phyloP scores from a whole-genome alignment of 2,329 filamentous ascomycete genomes.

The Aspergillus novofumigatus region DNA sequence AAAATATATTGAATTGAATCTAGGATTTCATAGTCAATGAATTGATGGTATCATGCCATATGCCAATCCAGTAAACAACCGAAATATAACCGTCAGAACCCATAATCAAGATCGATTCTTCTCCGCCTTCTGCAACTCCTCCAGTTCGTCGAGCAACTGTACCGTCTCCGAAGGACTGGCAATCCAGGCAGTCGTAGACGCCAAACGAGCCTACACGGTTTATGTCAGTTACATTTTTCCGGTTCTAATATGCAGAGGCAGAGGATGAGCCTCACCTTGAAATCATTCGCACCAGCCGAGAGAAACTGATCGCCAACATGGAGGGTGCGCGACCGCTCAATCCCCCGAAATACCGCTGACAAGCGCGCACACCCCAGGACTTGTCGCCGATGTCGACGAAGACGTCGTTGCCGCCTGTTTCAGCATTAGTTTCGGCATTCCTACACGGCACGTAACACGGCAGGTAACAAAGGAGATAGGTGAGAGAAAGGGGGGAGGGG shows the following conservation, averaged over 20 bases:
- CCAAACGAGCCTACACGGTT: slow-evolving; percentile 62
- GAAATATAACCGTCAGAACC: not conserved
- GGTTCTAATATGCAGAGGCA: too few relatives aligned
- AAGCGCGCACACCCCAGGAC: slow-evolving; percentile 88
- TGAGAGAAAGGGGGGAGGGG: not conserved
- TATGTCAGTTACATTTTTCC: too few relatives aligned
- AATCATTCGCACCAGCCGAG: slow-evolving; percentile 92
- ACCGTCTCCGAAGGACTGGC: slow-evolving; percentile 90
- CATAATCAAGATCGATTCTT: not conserved
- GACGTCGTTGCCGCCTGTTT: slow-evolving; percentile 76
- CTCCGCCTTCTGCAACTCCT: slow-evolving; percentile 42
- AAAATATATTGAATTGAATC: not conserved
- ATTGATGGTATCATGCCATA: not conserved
- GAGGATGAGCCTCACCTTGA: too few relatives aligned
- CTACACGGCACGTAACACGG: too few relatives aligned
- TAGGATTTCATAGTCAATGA: not conserved
- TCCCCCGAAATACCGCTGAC: slow-evolving; percentile 81
- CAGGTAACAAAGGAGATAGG: not conserved
- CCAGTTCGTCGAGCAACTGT: slow-evolving; percentile 78
- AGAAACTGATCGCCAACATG: slow-evolving; percentile 97
- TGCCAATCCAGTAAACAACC: too few relatives aligned
- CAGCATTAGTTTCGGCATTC: not conserved
- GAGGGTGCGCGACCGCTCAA: slow-evolving; percentile 73
- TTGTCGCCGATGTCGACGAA: slow-evolving; percentile 99
- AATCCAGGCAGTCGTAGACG: slow-evolving; percentile 96